These are phyloP conservation scores for Trichothecium roseum DNA, from an alignment of 2,329 filamentous ascomycete genomes.

Conservation along the genomic window DNA sequence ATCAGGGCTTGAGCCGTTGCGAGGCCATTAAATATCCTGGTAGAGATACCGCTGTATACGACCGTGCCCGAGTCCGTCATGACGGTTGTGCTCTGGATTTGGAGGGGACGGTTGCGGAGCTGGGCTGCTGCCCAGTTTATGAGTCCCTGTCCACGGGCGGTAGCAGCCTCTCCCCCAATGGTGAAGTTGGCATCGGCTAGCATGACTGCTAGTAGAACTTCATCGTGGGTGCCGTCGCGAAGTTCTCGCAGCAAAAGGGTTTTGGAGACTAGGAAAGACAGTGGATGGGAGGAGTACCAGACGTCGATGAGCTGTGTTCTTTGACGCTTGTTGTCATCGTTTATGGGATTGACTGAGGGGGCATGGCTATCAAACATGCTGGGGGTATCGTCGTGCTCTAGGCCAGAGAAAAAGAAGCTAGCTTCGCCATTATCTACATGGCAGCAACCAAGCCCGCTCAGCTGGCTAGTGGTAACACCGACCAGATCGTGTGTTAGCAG, in stretches of 20 bases:
- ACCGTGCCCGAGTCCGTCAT: conserved; percentile 3
- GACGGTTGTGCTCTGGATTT: conserved; percentile 10
- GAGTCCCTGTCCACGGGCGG: conserved; percentile 18
- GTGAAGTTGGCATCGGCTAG: conserved; percentile 26
- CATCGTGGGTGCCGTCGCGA: conserved; percentile 26
- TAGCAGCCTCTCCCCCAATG: conserved; percentile 16
- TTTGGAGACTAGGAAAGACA: conserved; percentile 29
- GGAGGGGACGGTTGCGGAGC: conserved; percentile 17
- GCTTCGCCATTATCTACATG: conserved; percentile 15
- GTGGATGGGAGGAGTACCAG: conserved; percentile 28
- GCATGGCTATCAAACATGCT: conserved; percentile 19
- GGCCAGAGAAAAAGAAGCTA: conserved; percentile 15
- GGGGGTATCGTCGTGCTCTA: conserved; percentile 15
- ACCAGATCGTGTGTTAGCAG: conserved; percentile 20
- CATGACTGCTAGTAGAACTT: conserved; percentile 25
- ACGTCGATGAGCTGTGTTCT: conserved; percentile 27
- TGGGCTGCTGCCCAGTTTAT: conserved; percentile 22
- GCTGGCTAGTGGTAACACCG: conserved; percentile 16
- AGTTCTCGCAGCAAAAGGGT: conserved; percentile 26
- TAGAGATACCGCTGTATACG: conserved; percentile 16
- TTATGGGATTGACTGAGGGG: conserved; percentile 14
- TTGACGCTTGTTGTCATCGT: conserved; percentile 19
- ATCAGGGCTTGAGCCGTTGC: conserved; percentile 22
- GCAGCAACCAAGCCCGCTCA: conserved; percentile 18
- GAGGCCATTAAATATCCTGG: conserved; percentile 20